These are phyloP conservation scores for Russula dissimulans DNA, from an alignment of 768 basidiomycete species.

Conservation along the genomic window DNA sequence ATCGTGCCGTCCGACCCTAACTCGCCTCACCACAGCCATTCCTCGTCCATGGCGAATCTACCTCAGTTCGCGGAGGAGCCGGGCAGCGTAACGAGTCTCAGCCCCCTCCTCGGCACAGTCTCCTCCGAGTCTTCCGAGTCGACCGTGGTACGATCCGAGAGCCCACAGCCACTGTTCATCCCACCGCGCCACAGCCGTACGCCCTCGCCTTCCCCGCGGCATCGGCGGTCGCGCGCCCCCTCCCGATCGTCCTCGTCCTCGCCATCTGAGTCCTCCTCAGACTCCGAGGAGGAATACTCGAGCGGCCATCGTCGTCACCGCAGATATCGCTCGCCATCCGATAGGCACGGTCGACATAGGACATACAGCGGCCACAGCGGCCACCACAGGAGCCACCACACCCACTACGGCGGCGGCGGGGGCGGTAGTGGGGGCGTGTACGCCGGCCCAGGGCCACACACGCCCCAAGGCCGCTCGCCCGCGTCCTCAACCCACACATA, in stretches of 20 bases:
- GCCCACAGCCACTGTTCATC: constrained; percentile 26
- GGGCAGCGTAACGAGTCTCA: constrained; percentile 19
- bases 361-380: background rate
- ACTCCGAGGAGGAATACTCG: background rate
- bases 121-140: constrained; percentile 12
- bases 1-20: background rate
- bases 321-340: constrained; percentile 3
- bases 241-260: constrained; percentile 31
- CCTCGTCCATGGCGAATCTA: constrained; percentile 14
- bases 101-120: constrained; percentile 22
- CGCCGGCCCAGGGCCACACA: background rate
- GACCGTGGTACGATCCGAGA: constrained; percentile 21
- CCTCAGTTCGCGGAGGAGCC: constrained; percentile 27
- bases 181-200: constrained; percentile 33
- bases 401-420: background rate
- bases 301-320: background rate
- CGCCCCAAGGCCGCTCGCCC: constrained; percentile 17
- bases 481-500: constrained; percentile 14
- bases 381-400: background rate
- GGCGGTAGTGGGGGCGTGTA: background rate
- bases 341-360: constrained; percentile 1
- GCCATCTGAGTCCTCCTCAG: background rate
- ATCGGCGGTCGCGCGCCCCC: constrained; percentile 38
- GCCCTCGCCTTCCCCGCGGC: constrained; percentile 23
- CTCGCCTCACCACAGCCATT: background rate